Percentiles rank a stretch among this genome's conserved stretches.
Conservation (phyloP, 306 rosid species). For the Vigna hirtella region DNA sequence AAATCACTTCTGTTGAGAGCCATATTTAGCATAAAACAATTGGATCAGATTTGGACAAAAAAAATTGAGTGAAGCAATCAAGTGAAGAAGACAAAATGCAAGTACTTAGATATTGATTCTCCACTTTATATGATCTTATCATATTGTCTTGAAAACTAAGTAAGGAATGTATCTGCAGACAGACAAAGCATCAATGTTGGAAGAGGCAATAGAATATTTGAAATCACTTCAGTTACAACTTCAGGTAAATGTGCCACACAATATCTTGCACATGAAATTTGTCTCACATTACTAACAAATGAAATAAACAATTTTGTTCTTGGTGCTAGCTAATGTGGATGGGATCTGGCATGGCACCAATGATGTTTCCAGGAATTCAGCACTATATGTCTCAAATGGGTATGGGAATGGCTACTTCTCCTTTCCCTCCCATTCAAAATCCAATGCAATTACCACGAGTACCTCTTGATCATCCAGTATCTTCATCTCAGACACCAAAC, state of each 20-base stretch:
- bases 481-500: slow-evolving; percentile 57
- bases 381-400: slow-evolving; percentile 73
- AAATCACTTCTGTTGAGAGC: neutral
- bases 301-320: slow-evolving; percentile 10
- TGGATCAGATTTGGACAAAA: neutral
- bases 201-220: slow-evolving; percentile 93
- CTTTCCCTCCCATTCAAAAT: slow-evolving; percentile 64
- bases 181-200: slow-evolving; percentile 94
- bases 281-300: slow-evolving; percentile 26
- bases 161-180: slow-evolving; percentile 63
- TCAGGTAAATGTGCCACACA: slow-evolving; percentile 60
- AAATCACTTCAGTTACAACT: slow-evolving; percentile 94
- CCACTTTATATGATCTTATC: slow-evolving; percentile 26
- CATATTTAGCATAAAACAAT: slow-evolving; percentile 12
- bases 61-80: neutral
- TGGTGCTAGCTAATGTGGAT: slow-evolving; percentile 83
- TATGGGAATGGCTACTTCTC: slow-evolving; percentile 71
- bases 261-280: slow-evolving; percentile 7
- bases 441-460: slow-evolving; percentile 63
- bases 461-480: slow-evolving; percentile 57
- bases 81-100: slow-evolving; percentile 19
- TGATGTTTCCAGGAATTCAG: slow-evolving; percentile 85
- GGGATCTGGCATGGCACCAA: slow-evolving; percentile 89
- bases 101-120: slow-evolving; percentile 19
- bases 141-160: slow-evolving; percentile 27